Evolutionary conservation across 176 grass and related monocot species (phyloP).

Genomic region (Carex kokanica): DNA sequence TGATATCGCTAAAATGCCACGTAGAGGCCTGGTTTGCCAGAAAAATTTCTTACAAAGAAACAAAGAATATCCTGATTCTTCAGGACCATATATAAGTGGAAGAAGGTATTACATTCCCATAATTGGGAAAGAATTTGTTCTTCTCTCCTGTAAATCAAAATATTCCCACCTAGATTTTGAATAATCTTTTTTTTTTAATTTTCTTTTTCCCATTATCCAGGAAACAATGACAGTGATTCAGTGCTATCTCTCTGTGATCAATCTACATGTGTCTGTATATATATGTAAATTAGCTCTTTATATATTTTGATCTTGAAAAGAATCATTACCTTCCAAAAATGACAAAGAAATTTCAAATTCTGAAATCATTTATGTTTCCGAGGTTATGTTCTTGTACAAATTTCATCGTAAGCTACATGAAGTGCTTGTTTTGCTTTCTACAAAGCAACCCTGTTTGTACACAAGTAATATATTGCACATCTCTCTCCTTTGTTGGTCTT

Average conservation of each 20-base stretch:
- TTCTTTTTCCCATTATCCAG: background rate
- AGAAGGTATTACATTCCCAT: conserved; percentile 7
- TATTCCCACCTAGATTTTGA: background rate
- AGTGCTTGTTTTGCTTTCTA: conserved; percentile 34
- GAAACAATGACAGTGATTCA: too few species aligned
- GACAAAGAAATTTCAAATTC: conserved; percentile 22
- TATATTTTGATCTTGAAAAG: conserved; percentile 26
- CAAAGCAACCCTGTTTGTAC: conserved; percentile 37
- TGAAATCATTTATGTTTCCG: conserved; percentile 32
- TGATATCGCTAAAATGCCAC: background rate
- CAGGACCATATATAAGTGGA: background rate
- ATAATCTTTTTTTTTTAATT: too few species aligned
- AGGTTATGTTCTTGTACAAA: conserved; percentile 39
- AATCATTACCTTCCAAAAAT: conserved; percentile 10
- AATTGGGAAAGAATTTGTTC: background rate
- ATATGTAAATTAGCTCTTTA: background rate
- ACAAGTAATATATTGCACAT: conserved; percentile 41
- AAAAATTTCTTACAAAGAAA: background rate
- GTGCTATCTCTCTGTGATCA: too few species aligned
- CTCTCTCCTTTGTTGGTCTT: conserved; percentile 57
- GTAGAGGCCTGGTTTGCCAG: background rate
- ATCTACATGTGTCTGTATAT: too few species aligned
- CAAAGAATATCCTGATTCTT: background rate
- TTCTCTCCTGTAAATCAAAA: background rate
- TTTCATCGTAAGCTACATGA: conserved; percentile 20